Percentiles rank a stretch among this genome's conserved stretches.
These are phyloP conservation scores for Hura crepitans DNA, from an alignment of 441 rosid species.

Conservation along the genomic window DNA sequence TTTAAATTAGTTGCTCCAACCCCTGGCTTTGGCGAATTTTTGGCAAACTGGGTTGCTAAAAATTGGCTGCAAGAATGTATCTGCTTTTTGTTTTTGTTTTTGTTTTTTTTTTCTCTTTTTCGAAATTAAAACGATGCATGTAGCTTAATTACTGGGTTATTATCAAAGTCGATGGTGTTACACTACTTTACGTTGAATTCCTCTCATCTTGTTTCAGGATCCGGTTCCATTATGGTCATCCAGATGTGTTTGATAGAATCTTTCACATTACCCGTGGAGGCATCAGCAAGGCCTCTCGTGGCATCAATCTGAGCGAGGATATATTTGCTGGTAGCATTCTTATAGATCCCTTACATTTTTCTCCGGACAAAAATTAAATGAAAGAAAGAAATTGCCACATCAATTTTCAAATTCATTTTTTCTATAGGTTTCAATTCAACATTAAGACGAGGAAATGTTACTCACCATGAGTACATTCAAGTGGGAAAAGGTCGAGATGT, in stretches of 20 bases:
- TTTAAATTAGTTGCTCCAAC: background rate
- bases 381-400: background rate
- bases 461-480: constrained; percentile 97
- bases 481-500: constrained; percentile 99
- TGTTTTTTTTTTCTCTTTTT: no score
- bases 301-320: constrained; percentile 92
- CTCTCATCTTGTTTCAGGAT: constrained; percentile 46
- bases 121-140: background rate
- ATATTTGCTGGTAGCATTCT: constrained; percentile 74
- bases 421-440: constrained; percentile 81
- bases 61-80: background rate
- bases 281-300: constrained; percentile 89
- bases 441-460: constrained; percentile 76
- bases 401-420: constrained; percentile 15
- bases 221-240: constrained; percentile 95
- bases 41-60: background rate
- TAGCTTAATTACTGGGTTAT: background rate
- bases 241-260: constrained; percentile 88
- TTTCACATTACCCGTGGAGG: constrained; percentile 95
- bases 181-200: constrained; percentile 3
- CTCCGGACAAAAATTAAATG: background rate
- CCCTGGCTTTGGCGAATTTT: background rate
- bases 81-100: no score
- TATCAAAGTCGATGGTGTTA: background rate
- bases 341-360: background rate